phyloP scores from a whole-genome alignment of 2,329 filamentous ascomycete genomes.

The Byssoonygena ceratinophila region DNA sequence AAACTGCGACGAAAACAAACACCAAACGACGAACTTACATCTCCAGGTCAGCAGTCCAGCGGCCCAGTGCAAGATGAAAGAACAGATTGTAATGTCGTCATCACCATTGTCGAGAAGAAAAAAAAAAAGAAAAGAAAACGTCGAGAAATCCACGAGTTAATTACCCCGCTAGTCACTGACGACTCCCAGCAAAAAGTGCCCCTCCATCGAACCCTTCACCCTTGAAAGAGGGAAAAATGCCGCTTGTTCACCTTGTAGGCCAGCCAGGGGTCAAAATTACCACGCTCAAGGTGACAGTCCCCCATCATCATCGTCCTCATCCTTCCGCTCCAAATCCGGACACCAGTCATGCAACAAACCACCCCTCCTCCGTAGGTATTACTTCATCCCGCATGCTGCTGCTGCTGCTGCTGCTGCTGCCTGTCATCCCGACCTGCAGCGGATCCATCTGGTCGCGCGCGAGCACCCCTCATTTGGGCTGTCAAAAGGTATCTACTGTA shows the following conservation, averaged over 20 bases:
- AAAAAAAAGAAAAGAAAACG: not conserved
- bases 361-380: not conserved
- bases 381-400: not conserved
- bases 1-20: too few relatives aligned
- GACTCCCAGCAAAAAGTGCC: not conserved
- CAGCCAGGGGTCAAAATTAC: too few relatives aligned
- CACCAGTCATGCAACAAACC: not conserved
- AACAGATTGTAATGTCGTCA: not conserved
- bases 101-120: not conserved
- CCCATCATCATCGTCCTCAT: too few relatives aligned
- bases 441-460: not conserved
- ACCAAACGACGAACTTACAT: too few relatives aligned
- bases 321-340: too few relatives aligned
- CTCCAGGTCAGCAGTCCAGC: not conserved
- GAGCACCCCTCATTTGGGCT: conserved; percentile 2
- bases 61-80: too few relatives aligned
- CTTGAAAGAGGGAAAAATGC: not conserved
- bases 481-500: too few relatives aligned
- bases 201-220: not conserved
- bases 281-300: too few relatives aligned
- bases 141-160: not conserved
- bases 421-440: not conserved
- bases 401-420: too few relatives aligned
- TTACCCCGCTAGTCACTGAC: not conserved
- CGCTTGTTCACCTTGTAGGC: not conserved